Conservation (phyloP, 129 eudicot species). For the Saposhnikovia divaricata region DNA sequence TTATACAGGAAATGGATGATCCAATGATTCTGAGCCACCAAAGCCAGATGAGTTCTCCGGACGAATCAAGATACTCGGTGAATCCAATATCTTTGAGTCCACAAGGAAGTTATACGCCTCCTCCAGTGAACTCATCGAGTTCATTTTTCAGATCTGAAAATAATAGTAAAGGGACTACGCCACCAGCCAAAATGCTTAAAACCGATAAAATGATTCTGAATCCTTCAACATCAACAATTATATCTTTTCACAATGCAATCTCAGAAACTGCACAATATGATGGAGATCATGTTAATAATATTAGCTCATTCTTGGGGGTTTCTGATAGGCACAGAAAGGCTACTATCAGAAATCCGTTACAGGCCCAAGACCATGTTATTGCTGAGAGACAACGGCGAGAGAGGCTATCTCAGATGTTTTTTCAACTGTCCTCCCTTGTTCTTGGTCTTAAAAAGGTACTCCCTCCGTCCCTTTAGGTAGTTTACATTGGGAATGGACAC, state of each 20-base stretch:
- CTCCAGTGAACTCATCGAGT: neutral
- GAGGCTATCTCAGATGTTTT: conserved; percentile 44
- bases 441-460: conserved; percentile 64
- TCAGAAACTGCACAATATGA: neutral
- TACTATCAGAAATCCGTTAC: conserved; percentile 31
- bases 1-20: conserved; percentile 12
- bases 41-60: conserved; percentile 7
- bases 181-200: neutral
- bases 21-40: neutral
- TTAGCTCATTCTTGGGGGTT: neutral
- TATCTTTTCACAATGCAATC: conserved; percentile 7
- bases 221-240: conserved; percentile 9
- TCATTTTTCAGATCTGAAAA: neutral
- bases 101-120: neutral
- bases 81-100: neutral
- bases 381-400: conserved; percentile 77
- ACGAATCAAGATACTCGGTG: neutral
- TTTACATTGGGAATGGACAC: too few relatives aligned
- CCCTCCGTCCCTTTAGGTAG: too few relatives aligned
- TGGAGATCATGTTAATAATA: neutral
- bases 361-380: conserved; percentile 55
- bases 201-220: conserved; percentile 5
- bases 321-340: neutral
- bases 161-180: neutral
- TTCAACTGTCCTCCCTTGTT: conserved; percentile 49